Evolutionary conservation across 2,329 filamentous ascomycete genomes (phyloP).

Genomic region (Claviceps fusiformis): DNA sequence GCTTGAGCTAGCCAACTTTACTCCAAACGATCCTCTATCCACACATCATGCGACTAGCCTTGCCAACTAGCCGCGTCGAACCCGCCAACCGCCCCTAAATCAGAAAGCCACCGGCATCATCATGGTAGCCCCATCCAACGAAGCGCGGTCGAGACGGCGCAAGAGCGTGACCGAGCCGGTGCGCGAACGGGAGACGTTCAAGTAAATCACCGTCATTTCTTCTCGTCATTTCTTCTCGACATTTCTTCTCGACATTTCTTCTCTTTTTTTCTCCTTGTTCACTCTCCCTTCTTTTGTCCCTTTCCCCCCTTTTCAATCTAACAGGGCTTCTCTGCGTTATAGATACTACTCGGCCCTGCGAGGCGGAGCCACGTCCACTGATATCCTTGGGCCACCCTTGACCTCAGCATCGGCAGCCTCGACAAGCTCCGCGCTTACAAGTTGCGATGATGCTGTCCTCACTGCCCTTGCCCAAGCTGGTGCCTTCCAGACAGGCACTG

Average conservation of each 20-base stretch:
- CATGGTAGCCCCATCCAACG: not conserved
- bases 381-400: not conserved
- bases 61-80: not conserved
- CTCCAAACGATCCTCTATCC: not conserved
- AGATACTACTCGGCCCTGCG: not conserved
- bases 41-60: not conserved
- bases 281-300: too few species aligned
- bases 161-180: not conserved
- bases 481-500: slow-evolving; percentile 26
- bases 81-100: not conserved
- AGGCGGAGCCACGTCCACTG: not conserved
- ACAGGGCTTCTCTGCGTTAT: not conserved
- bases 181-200: slow-evolving; percentile 2
- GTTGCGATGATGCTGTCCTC: slow-evolving; percentile 24
- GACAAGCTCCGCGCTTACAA: slow-evolving; percentile 11
- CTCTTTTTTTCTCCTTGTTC: too few species aligned
- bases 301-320: too few species aligned
- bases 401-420: not conserved
- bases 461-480: slow-evolving; percentile 38
- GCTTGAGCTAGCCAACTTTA: not conserved
- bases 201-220: slow-evolving; percentile 7
- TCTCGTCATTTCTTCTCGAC: slow-evolving; percentile 1
- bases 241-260: not conserved
- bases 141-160: not conserved
- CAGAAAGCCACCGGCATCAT: not conserved